Percentiles rank a stretch among this genome's conserved stretches.
Conservation (phyloP, 805 yeast genomes). For the Saturnispora galanensis region DNA sequence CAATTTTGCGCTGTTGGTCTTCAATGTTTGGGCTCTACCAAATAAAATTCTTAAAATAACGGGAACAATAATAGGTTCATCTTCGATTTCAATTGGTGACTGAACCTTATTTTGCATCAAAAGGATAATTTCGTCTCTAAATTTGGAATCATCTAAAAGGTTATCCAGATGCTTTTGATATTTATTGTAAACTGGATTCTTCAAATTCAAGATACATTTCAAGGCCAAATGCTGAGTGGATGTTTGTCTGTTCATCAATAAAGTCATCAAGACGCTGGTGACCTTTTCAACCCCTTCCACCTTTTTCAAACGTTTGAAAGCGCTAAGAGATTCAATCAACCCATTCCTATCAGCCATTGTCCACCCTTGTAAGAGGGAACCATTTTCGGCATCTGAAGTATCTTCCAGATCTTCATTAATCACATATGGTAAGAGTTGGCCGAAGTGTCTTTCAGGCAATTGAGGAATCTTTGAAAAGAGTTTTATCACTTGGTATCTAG, state of each 20-base stretch:
- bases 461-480: conserved; percentile 50
- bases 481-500: conserved; percentile 49
- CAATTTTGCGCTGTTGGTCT: conserved; percentile 57
- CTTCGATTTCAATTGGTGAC: conserved; percentile 48
- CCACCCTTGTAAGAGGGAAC: conserved; percentile 20
- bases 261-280: conserved; percentile 38
- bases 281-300: conserved; percentile 45
- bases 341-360: conserved; percentile 40
- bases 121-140: conserved; percentile 73
- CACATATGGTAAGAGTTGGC: conserved; percentile 49
- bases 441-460: conserved; percentile 57
- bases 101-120: conserved; percentile 47
- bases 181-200: conserved; percentile 46
- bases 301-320: conserved; percentile 54
- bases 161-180: conserved; percentile 67
- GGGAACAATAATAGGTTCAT: conserved; percentile 55
- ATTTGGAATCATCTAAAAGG: conserved; percentile 70
- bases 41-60: conserved; percentile 66
- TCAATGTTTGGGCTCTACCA: conserved; percentile 73
- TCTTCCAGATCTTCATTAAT: conserved; percentile 29
- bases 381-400: conserved; percentile 23
- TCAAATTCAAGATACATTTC: conserved; percentile 56
- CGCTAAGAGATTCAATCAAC: conserved; percentile 51
- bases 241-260: conserved; percentile 51
- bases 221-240: conserved; percentile 67